A percentile compares a stretch with the other conserved stretches of the same genome.
Conservation (phyloP, 2,329 filamentous ascomycete species). For the Verticillium albo-atrum region DNA sequence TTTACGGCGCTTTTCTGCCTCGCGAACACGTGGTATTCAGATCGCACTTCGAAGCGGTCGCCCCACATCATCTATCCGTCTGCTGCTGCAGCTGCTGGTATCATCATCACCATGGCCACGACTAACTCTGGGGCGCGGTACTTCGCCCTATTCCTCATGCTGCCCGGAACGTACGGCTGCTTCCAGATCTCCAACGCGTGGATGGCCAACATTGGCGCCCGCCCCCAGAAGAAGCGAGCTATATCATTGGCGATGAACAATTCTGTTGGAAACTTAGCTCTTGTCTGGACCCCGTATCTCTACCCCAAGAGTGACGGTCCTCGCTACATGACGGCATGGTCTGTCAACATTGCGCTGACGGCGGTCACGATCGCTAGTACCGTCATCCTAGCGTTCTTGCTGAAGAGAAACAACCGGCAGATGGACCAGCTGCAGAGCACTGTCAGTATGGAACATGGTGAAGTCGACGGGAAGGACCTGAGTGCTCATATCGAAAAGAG, state of each 20-base stretch:
- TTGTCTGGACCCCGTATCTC: slow-evolving; percentile 20
- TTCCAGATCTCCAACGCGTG: slow-evolving; percentile 20
- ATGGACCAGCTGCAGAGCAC: slow-evolving; percentile 8
- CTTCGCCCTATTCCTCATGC: slow-evolving; percentile 17
- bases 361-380: slow-evolving; percentile 17
- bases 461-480: slow-evolving; percentile 8
- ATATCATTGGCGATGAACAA: slow-evolving; percentile 20
- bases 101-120: slow-evolving; percentile 16
- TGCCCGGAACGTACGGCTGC: slow-evolving; percentile 15
- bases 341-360: slow-evolving; percentile 12
- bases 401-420: slow-evolving; percentile 12
- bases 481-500: slow-evolving; percentile 12
- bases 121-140: slow-evolving; percentile 15
- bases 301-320: slow-evolving; percentile 16
- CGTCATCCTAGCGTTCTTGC: slow-evolving; percentile 12
- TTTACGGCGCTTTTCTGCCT: slow-evolving; percentile 21
- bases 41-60: slow-evolving; percentile 18
- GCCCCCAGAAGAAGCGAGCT: slow-evolving; percentile 18
- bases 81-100: slow-evolving; percentile 12
- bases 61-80: slow-evolving; percentile 16
- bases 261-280: slow-evolving; percentile 18
- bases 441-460: slow-evolving; percentile 4
- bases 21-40: slow-evolving; percentile 23
- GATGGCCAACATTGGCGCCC: slow-evolving; percentile 21
- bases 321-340: slow-evolving; percentile 17